phyloP scores from a whole-genome alignment of 345 rosid genomes.

The Odontarrhena argentea region DNA sequence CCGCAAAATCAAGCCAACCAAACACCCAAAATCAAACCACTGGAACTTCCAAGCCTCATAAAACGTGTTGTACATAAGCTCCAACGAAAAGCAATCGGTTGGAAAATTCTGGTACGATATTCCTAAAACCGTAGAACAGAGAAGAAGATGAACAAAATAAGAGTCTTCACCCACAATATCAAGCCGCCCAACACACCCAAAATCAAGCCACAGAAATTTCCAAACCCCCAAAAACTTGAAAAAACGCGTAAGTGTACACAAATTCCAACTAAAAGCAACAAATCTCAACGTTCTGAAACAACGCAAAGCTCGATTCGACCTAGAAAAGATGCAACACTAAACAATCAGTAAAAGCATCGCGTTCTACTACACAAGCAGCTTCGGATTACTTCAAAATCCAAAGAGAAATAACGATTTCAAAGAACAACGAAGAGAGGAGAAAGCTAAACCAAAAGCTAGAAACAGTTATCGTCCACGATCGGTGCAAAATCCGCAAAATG shows the following conservation, averaged over 20 bases:
- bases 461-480: neutral
- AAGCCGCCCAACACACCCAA: neutral
- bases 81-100: too few relatives aligned
- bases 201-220: neutral
- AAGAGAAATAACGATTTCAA: slow-evolving; percentile 2
- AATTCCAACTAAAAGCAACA: too few relatives aligned
- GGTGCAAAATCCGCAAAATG: slow-evolving; percentile 6
- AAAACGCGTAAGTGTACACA: too few relatives aligned
- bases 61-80: too few relatives aligned
- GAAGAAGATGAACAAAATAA: neutral
- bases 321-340: neutral
- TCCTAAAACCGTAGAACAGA: slow-evolving; percentile 17
- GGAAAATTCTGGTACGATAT: slow-evolving; percentile 3
- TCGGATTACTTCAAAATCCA: neutral
- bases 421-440: neutral
- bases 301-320: slow-evolving; percentile 19
- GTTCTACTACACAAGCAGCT: neutral
- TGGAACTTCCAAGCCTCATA: too few relatives aligned
- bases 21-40: too few relatives aligned
- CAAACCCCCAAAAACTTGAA: neutral
- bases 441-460: slow-evolving; percentile 12
- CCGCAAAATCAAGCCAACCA: neutral
- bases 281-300: too few relatives aligned
- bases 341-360: too few relatives aligned
- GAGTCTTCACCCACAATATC: slow-evolving; percentile 2